Conservation (phyloP, 495 filamentous ascomycete genomes). For the Aspergillus sclerotioniger region DNA sequence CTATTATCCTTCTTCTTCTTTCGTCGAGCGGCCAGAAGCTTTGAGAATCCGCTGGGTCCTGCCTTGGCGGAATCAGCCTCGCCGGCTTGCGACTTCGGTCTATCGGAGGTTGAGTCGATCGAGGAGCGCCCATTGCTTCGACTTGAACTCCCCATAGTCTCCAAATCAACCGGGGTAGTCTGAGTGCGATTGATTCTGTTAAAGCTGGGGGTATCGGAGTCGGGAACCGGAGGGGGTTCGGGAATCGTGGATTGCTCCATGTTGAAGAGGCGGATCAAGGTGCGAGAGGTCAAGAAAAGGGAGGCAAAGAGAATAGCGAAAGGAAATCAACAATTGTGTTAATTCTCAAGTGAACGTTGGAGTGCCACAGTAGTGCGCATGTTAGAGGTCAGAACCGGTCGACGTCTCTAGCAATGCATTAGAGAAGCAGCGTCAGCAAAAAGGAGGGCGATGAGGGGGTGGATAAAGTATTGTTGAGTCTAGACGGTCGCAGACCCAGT, state of each 20-base stretch:
- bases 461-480: neutral
- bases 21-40: slow-evolving; percentile 50
- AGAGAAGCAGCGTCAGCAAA: neutral
- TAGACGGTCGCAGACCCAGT: slow-evolving; percentile 3
- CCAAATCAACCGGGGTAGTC: slow-evolving; percentile 34
- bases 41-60: slow-evolving; percentile 48
- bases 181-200: slow-evolving; percentile 31
- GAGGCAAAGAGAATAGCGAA: slow-evolving; percentile 5
- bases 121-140: slow-evolving; percentile 47
- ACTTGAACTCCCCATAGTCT: slow-evolving; percentile 32
- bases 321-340: neutral
- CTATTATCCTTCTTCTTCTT: slow-evolving; percentile 44
- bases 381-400: neutral
- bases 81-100: slow-evolving; percentile 42
- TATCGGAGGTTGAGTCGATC: slow-evolving; percentile 41
- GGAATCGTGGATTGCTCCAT: slow-evolving; percentile 33
- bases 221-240: slow-evolving; percentile 18
- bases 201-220: slow-evolving; percentile 27
- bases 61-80: slow-evolving; percentile 38
- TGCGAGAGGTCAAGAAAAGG: neutral
- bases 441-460: slow-evolving; percentile 1
- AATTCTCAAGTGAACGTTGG: neutral
- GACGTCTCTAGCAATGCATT: slow-evolving; percentile 3
- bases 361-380: neutral
- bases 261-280: slow-evolving; percentile 10